Conservation (phyloP, 2,329 filamentous ascomycete species). For the Talaromyces sp. region DNA sequence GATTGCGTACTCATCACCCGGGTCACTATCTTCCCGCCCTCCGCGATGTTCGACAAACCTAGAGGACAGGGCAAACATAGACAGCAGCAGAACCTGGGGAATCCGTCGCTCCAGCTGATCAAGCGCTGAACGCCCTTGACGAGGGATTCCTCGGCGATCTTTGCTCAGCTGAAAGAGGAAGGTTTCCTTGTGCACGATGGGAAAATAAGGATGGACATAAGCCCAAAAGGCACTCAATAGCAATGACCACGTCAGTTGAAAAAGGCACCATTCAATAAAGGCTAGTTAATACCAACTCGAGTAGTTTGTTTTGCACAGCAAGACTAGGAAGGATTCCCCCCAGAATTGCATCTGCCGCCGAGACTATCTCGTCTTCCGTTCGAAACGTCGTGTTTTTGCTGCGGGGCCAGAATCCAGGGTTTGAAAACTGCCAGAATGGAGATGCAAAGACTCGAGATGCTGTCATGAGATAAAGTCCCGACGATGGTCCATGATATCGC, state of each 20-base stretch:
- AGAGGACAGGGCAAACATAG: conserved; percentile 12
- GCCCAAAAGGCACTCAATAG: conserved; percentile 9
- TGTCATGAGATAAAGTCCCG: conserved; percentile 10
- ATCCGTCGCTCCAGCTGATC: conserved; percentile 13
- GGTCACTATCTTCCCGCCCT: conserved; percentile 10
- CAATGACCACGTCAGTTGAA: not conserved
- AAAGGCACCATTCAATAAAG: not conserved
- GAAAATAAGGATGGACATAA: conserved; percentile 11
- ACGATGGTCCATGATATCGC: conserved; percentile 13
- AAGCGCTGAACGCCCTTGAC: conserved; percentile 9
- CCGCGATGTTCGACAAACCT: conserved; percentile 8
- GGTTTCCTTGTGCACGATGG: conserved; percentile 11
- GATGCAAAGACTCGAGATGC: conserved; percentile 11
- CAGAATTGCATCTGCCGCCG: conserved; percentile 10
- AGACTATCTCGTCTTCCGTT: conserved; percentile 12
- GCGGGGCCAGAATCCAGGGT: conserved; percentile 12
- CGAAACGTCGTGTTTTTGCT: conserved; percentile 12
- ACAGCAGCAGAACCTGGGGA: conserved; percentile 10
- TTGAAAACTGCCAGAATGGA: conserved; percentile 13
- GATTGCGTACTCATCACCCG: conserved; percentile 10
- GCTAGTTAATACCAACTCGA: conserved; percentile 6
- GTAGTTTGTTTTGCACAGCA: conserved; percentile 9
- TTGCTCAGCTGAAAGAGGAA: conserved; percentile 13
- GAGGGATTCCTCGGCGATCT: conserved; percentile 10
- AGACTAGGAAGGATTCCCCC: conserved; percentile 12